Percentiles rank a stretch among this genome's conserved stretches.
These are phyloP conservation scores for Solidago caesia DNA, from an alignment of 129 eudicot genomes.

Conservation along the genomic window DNA sequence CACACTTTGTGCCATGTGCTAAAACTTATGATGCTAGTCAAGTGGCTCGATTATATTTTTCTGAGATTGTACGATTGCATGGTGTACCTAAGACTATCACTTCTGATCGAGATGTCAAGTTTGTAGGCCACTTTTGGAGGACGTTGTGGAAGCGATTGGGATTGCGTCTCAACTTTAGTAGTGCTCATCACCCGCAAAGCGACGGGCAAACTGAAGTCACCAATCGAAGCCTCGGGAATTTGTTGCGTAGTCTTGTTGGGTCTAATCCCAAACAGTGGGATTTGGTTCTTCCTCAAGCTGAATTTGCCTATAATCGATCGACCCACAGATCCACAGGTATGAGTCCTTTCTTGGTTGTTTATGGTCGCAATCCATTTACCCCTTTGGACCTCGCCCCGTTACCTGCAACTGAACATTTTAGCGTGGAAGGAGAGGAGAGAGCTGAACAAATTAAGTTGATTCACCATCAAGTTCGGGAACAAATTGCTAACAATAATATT, in stretches of 20 bases:
- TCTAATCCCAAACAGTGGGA: not conserved
- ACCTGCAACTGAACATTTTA: not conserved
- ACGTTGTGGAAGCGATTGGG: not conserved
- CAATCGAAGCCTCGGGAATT: not conserved
- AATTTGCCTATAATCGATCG: not conserved
- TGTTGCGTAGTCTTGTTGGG: not conserved
- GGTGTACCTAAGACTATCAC: not conserved
- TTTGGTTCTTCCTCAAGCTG: not conserved
- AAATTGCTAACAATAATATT: not conserved
- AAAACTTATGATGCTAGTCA: not conserved
- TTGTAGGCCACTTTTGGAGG: not conserved
- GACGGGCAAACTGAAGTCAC: not conserved
- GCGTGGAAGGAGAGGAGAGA: not conserved
- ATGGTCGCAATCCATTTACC: not conserved
- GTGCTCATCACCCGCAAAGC: not conserved
- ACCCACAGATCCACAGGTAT: not conserved
- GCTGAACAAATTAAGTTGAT: not conserved
- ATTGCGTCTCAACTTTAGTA: not conserved
- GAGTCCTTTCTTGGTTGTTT: not conserved
- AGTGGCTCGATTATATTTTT: not conserved
- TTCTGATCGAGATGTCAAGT: not conserved
- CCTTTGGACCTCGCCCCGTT: not conserved
- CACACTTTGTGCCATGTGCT: not conserved
- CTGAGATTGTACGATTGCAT: not conserved
- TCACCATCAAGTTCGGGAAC: not conserved